phyloP scores from a whole-genome alignment of 2,329 filamentous ascomycete genomes.

The Diaporthe eres region DNA sequence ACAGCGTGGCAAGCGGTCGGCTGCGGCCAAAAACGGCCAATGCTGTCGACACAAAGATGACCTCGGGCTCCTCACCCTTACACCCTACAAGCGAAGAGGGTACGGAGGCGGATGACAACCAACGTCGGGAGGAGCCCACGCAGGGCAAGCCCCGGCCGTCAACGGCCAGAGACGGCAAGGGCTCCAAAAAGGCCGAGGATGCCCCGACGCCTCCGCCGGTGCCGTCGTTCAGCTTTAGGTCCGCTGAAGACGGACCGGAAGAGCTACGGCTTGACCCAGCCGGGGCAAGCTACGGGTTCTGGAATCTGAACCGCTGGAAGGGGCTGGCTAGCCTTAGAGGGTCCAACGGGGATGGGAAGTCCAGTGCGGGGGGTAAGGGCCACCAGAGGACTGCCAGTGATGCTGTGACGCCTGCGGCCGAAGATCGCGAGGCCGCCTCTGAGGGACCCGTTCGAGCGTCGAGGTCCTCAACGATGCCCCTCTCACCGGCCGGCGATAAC shows the following conservation, averaged over 20 bases:
- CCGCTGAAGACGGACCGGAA: slow-evolving; percentile 55
- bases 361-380: slow-evolving; percentile 21
- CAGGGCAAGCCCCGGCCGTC: slow-evolving; percentile 43
- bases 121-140: slow-evolving; percentile 32
- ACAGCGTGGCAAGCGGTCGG: slow-evolving; percentile 42
- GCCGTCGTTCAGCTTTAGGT: slow-evolving; percentile 68
- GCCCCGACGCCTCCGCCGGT: slow-evolving; percentile 60
- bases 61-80: slow-evolving; percentile 27
- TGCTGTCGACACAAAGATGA: not conserved
- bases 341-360: slow-evolving; percentile 38
- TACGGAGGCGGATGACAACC: slow-evolving; percentile 31
- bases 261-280: slow-evolving; percentile 54
- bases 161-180: slow-evolving; percentile 37
- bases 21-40: slow-evolving; percentile 27
- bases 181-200: slow-evolving; percentile 43
- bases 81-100: not conserved
- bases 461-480: slow-evolving; percentile 31
- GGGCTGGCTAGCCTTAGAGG: slow-evolving; percentile 55
- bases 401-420: slow-evolving; percentile 11
- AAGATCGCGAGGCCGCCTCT: slow-evolving; percentile 26
- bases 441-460: slow-evolving; percentile 20
- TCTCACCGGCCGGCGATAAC: slow-evolving; percentile 42
- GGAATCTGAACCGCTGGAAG: slow-evolving; percentile 70
- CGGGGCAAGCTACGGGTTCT: slow-evolving; percentile 65
- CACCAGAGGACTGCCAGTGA: slow-evolving; percentile 40